A percentile compares a stretch with the other conserved stretches of the same genome.
phyloP scores from a whole-genome alignment of 805 yeast genomes.

The Starmerella ratchasimensis region DNA sequence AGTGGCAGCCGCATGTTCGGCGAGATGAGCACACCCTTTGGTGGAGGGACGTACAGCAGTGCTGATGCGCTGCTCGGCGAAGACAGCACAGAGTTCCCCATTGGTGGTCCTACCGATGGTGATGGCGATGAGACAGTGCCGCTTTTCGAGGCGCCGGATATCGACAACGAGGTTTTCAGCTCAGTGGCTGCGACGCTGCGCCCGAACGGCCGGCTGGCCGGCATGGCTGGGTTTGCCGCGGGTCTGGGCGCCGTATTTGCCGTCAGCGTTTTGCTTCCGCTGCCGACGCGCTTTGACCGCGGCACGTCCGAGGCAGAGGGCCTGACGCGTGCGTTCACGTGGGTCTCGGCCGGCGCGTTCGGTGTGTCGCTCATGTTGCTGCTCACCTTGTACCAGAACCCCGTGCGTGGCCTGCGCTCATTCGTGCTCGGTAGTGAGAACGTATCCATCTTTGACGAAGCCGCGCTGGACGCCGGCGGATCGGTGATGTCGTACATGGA shows the following conservation, averaged over 20 bases:
- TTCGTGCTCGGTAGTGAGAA: constrained; percentile 22
- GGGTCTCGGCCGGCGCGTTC: constrained; percentile 18
- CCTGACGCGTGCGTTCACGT: constrained; percentile 31
- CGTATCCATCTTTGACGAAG: constrained; percentile 22
- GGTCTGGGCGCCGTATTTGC: constrained; percentile 39
- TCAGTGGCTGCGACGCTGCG: constrained; percentile 13
- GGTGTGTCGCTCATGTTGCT: constrained; percentile 29
- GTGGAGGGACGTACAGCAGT: not conserved
- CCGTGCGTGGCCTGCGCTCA: constrained; percentile 23
- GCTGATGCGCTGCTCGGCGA: too few species aligned
- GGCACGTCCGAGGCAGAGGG: constrained; percentile 6
- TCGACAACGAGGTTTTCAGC: constrained; percentile 2
- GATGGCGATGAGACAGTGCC: constrained; percentile 14
- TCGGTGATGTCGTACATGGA: constrained; percentile 27
- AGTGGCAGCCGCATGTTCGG: not conserved
- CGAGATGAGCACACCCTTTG: not conserved
- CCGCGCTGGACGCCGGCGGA: constrained; percentile 21
- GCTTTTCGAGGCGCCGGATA: constrained; percentile 3
- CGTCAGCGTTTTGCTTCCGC: constrained; percentile 40
- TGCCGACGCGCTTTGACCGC: constrained; percentile 43
- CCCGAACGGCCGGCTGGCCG: constrained; percentile 43
- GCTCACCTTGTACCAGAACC: constrained; percentile 35
- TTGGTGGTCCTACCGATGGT: too few species aligned
- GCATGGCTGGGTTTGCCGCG: constrained; percentile 37
- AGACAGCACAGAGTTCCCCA: not conserved